These are phyloP conservation scores for Phallus indusiatus DNA, from an alignment of 768 basidiomycete species.

Conservation along the genomic window DNA sequence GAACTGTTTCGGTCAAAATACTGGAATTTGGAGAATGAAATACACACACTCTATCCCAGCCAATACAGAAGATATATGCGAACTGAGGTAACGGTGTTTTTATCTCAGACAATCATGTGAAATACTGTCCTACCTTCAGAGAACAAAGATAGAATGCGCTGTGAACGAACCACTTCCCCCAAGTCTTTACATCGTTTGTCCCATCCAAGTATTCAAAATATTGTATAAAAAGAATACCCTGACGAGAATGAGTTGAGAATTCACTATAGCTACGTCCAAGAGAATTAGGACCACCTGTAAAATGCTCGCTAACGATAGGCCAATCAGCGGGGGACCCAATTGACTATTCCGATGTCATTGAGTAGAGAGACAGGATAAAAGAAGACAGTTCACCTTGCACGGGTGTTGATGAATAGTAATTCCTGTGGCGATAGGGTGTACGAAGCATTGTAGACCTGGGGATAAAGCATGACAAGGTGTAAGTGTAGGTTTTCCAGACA, in stretches of 20 bases:
- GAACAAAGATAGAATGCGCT: neutral
- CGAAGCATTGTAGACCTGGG: neutral
- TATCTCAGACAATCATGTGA: neutral
- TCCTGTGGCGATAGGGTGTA: neutral
- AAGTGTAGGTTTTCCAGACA: neutral
- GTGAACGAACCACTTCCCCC: slow-evolving; percentile 1
- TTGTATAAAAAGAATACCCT: neutral
- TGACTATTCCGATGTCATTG: neutral
- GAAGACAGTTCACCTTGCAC: neutral
- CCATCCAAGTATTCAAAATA: neutral
- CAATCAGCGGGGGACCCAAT: neutral
- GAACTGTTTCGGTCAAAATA: neutral
- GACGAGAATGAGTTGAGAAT: neutral
- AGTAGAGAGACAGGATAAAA: neutral
- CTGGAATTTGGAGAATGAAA: neutral
- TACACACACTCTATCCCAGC: neutral
- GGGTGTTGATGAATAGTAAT: neutral
- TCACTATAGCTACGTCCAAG: too few relatives aligned
- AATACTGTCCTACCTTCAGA: neutral
- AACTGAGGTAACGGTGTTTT: neutral
- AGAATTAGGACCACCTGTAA: neutral
- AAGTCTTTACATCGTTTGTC: neutral
- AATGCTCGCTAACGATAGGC: neutral
- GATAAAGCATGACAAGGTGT: neutral
- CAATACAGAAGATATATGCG: neutral